Percentiles rank a stretch among this genome's conserved stretches.
Conservation (phyloP, 192 early-diverging fungal genomes). For the Endogone sp. region DNA sequence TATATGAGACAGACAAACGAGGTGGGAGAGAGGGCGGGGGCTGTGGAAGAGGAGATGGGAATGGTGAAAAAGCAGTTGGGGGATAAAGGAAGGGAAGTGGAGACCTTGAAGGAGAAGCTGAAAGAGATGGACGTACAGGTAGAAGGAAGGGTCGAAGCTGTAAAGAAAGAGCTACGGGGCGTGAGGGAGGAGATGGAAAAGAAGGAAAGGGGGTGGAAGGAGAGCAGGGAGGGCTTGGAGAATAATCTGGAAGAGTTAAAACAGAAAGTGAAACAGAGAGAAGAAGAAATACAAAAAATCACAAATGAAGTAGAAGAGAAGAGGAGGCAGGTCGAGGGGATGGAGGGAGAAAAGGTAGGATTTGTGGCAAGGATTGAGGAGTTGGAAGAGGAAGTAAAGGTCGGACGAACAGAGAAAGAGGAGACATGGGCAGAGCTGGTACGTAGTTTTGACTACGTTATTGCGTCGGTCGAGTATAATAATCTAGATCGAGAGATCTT, state of each 20-base stretch:
- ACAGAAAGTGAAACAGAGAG: slow-evolving; percentile 8
- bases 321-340: slow-evolving; percentile 1
- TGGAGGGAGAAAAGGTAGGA: slow-evolving; percentile 12
- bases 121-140: slow-evolving; percentile 18
- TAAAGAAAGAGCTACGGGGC: slow-evolving; percentile 7
- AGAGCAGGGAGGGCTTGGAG: slow-evolving; percentile 10
- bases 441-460: no score
- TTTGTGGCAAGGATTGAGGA: slow-evolving; percentile 15
- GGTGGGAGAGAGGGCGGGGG: slow-evolving; percentile 41
- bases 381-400: slow-evolving; percentile 1
- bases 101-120: slow-evolving; percentile 16
- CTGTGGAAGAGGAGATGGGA: slow-evolving; percentile 48
- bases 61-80: slow-evolving; percentile 36
- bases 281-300: slow-evolving; percentile 15
- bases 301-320: slow-evolving; percentile 28
- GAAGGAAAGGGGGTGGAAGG: not conserved
- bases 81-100: slow-evolving; percentile 22
- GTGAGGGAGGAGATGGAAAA: slow-evolving; percentile 7
- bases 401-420: not conserved
- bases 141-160: not conserved
- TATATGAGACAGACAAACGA: slow-evolving; percentile 41
- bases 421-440: not conserved
- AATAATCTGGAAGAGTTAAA: slow-evolving; percentile 2
- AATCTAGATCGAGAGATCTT: not conserved
- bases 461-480: slow-evolving; percentile 2